phyloP scores from a whole-genome alignment of 306 rosid genomes.

The Cucurbita ficifolia region DNA sequence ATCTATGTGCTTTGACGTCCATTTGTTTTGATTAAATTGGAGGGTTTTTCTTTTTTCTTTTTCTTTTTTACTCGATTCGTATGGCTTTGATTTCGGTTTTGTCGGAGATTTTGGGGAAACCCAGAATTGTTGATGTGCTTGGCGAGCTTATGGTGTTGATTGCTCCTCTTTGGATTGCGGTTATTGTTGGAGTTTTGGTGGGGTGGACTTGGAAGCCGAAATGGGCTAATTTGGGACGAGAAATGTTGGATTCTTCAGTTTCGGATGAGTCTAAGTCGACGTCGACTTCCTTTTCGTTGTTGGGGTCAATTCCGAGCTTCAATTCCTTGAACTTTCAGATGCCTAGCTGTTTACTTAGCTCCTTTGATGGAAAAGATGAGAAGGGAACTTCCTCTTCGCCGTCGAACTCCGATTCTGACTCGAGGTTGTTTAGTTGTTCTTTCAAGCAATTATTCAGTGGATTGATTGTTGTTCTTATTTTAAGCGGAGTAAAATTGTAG shows the following conservation, averaged over 20 bases:
- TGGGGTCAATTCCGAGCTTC: constrained; percentile 15
- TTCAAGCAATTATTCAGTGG: background rate
- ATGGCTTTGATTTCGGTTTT: constrained; percentile 40
- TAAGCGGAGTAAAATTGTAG: background rate
- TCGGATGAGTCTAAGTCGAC: constrained; percentile 5
- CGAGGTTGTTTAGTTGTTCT: constrained; percentile 26
- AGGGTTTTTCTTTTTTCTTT: constrained; percentile 15
- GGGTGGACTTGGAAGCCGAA: constrained; percentile 92
- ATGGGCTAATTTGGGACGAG: constrained; percentile 53
- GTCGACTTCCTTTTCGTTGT: constrained; percentile 6
- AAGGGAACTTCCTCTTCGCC: constrained; percentile 7
- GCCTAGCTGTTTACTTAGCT: constrained; percentile 24
- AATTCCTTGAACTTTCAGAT: constrained; percentile 27
- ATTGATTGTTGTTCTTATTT: background rate
- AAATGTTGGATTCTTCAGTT: constrained; percentile 15
- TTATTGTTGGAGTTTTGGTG: constrained; percentile 52
- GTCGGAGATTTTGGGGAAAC: constrained; percentile 28
- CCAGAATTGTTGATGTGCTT: constrained; percentile 25
- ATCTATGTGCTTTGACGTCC: constrained; percentile 20
- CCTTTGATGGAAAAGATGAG: constrained; percentile 5
- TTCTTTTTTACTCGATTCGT: background rate
- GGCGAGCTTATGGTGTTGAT: constrained; percentile 33
- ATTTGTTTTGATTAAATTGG: constrained; percentile 19
- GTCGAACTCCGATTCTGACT: constrained; percentile 11
- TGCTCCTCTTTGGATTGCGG: constrained; percentile 69